A percentile compares a stretch with the other conserved stretches of the same genome.
phyloP scores from a whole-genome alignment of 208 protist genomes.

The Porcisia hertigi region DNA sequence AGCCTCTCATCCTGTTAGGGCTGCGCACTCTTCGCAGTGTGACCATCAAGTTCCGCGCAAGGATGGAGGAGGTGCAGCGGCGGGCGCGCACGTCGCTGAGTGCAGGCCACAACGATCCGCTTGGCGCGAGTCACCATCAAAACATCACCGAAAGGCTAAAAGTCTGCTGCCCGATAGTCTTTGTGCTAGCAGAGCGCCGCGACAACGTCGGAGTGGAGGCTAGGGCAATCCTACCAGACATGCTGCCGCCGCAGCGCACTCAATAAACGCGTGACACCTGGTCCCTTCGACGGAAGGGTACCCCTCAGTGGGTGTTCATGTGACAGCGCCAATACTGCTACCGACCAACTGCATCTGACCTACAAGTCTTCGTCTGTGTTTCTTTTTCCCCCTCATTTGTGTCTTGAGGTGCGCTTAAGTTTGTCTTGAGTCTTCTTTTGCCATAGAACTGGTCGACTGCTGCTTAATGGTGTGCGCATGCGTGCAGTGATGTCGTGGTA shows the following conservation, averaged over 20 bases:
- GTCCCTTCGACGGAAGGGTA: background rate
- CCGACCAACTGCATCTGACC: background rate
- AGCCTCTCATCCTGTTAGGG: slow-evolving; percentile 47
- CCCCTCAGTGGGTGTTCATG: background rate
- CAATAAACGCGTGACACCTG: slow-evolving; percentile 3
- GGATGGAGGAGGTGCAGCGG: slow-evolving; percentile 49
- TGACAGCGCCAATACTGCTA: background rate
- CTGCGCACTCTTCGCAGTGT: slow-evolving; percentile 61
- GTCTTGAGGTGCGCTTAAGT: background rate
- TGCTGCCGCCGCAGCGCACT: slow-evolving; percentile 33
- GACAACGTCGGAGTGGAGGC: slow-evolving; percentile 64
- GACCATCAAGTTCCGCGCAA: slow-evolving; percentile 63
- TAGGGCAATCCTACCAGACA: slow-evolving; percentile 39
- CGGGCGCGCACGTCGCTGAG: slow-evolving; percentile 45
- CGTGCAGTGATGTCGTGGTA: background rate
- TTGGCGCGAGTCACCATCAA: slow-evolving; percentile 33
- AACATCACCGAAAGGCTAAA: slow-evolving; percentile 44
- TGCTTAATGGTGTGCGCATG: background rate
- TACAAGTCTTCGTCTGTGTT: background rate
- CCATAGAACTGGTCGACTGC: background rate
- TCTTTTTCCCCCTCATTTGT: background rate
- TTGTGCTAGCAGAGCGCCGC: slow-evolving; percentile 42
- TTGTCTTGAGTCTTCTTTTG: background rate
- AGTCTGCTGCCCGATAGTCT: slow-evolving; percentile 35
- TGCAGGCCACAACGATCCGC: slow-evolving; percentile 49